Evolutionary conservation across 2,329 filamentous ascomycete species (phyloP).

Genomic region (Apiospora pterosperma): DNA sequence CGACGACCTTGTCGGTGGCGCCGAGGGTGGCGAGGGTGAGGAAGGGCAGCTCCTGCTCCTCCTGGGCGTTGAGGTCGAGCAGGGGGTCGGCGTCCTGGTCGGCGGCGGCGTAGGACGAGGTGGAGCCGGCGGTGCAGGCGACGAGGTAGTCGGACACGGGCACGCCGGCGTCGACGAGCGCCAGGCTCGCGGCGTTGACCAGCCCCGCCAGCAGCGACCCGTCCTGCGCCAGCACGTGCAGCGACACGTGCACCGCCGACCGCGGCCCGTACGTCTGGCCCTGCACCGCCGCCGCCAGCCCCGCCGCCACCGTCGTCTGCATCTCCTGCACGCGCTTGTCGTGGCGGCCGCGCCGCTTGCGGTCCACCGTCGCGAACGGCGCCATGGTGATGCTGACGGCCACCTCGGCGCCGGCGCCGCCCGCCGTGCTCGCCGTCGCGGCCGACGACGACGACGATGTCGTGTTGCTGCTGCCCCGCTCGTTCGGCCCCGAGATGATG

Average conservation of each 20-base stretch:
- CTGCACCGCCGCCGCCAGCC: conserved; percentile 76
- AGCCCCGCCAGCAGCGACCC: conserved; percentile 86
- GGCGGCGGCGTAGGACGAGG: conserved; percentile 60
- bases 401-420: conserved; percentile 57
- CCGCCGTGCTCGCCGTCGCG: conserved; percentile 16
- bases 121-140: conserved; percentile 83
- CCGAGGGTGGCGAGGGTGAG: conserved; percentile 82
- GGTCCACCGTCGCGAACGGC: conserved; percentile 83
- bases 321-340: conserved; percentile 82
- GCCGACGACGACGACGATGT: conserved; percentile 32
- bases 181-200: conserved; percentile 86
- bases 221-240: conserved; percentile 87
- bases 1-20: conserved; percentile 69
- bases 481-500: conserved; percentile 80
- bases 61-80: conserved; percentile 73
- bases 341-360: conserved; percentile 69
- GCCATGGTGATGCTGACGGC: conserved; percentile 81
- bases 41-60: conserved; percentile 85
- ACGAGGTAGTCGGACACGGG: conserved; percentile 92
- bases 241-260: conserved; percentile 74
- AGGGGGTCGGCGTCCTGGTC: conserved; percentile 73
- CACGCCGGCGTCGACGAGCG: conserved; percentile 89
- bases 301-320: conserved; percentile 72
- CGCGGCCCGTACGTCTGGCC: conserved; percentile 80
- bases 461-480: conserved; percentile 55